phyloP scores from a whole-genome alignment of 345 rosid genomes.

The Hibiscus tridactylites region DNA sequence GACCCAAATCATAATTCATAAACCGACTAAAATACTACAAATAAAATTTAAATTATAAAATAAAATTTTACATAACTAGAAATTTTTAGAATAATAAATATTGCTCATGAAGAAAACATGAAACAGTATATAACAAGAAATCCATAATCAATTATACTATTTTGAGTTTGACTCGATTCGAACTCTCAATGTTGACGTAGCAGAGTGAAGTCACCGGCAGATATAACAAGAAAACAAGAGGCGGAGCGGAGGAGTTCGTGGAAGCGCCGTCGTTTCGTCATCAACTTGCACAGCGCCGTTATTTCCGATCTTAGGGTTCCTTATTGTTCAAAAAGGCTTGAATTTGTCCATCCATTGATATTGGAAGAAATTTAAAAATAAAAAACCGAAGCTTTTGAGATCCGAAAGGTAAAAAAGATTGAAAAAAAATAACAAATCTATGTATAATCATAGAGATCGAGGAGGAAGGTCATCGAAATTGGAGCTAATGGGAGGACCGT shows the following conservation, averaged over 20 bases:
- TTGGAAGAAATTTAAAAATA: neutral
- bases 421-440: constrained; percentile 16
- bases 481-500: constrained; percentile 60
- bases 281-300: neutral
- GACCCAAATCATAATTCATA: no score
- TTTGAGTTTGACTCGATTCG: no score
- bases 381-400: neutral
- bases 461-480: constrained; percentile 68
- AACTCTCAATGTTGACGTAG: no score
- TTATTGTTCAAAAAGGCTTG: neutral
- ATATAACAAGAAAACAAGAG: no score
- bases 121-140: no score
- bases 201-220: no score
- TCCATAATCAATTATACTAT: no score
- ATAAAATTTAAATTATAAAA: no score
- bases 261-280: neutral
- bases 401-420: neutral
- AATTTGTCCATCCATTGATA: neutral
- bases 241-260: constrained; percentile 21
- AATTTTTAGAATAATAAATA: no score
- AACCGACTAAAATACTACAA: no score
- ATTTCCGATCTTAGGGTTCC: neutral
- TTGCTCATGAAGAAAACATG: no score
- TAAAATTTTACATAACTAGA: no score
- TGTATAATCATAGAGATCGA: constrained; percentile 59